Percentiles rank a stretch among this genome's conserved stretches.
phyloP scores from a whole-genome alignment of 306 rosid species.

The Fagus sylvatica region DNA sequence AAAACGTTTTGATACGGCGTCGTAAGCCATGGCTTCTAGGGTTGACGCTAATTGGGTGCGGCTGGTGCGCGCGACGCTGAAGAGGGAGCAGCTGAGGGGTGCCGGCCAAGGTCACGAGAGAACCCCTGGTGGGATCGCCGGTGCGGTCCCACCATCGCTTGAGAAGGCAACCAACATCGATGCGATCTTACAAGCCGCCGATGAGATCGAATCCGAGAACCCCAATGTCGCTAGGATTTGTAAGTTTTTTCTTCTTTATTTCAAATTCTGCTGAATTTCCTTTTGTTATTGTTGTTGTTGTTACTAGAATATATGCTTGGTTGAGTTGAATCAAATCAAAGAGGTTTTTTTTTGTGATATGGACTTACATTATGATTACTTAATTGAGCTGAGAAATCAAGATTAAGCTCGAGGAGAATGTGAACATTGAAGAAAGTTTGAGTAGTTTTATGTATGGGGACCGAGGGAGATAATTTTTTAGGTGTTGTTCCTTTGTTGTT shows the following conservation, averaged over 20 bases:
- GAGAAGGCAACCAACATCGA: slow-evolving; percentile 69
- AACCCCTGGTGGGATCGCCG: slow-evolving; percentile 71
- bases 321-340: background rate
- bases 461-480: background rate
- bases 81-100: slow-evolving; percentile 64
- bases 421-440: background rate
- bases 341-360: background rate
- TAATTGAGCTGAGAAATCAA: slow-evolving; percentile 2
- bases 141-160: slow-evolving; percentile 77
- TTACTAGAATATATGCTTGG: background rate
- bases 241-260: slow-evolving; percentile 29
- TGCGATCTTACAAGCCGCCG: slow-evolving; percentile 84
- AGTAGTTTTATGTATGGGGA: background rate
- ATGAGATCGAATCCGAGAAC: slow-evolving; percentile 79
- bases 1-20: slow-evolving; percentile 18
- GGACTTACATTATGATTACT: background rate
- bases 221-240: slow-evolving; percentile 78
- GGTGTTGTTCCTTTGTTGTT: background rate
- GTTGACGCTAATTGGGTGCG: slow-evolving; percentile 76
- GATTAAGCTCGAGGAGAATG: background rate
- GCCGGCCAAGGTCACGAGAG: slow-evolving; percentile 68
- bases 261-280: background rate
- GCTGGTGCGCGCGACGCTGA: slow-evolving; percentile 77
- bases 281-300: slow-evolving; percentile 2
- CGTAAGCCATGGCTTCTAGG: slow-evolving; percentile 60